Base-by-base conservation (phyloP, 2,329 filamentous ascomycete species). In the Domatiomyces globalis region DNA sequence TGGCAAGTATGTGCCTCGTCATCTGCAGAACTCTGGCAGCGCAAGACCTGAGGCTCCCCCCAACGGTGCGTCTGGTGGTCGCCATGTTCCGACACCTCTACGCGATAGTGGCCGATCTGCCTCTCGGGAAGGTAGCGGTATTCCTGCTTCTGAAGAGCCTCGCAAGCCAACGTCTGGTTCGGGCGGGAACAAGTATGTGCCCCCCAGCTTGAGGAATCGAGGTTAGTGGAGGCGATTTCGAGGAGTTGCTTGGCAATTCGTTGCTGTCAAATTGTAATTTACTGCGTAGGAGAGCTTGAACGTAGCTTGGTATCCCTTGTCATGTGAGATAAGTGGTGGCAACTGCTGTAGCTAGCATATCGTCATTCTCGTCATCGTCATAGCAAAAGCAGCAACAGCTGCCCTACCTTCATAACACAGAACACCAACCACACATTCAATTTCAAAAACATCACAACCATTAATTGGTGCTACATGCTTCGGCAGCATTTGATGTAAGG, bases 1-100 rank as follows among this genome's bases (percentile, higher is more conserved):
- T 39, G 45, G 65, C 54, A 56, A 56, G 15, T 59, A 59, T 45
- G 65, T 70, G 29, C 68, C 68, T 25, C 69, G 68, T 59, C 67
- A 69, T 55, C 58, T 67, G 53, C 69, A 39, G 33, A 39, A 39
- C 15, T 10, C 33, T 15, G 33, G 33, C 17, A 54, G 56, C 45
- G 62, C 58, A 19, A 43, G 50, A 27, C 57, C 58, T 39, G 52
- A 57, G 10, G 61, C 64, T 33, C 57, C 61, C 43, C 59, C 65
- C 48, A 62, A 64, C 52, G 62, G 62, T 22, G 59, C 63, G 45
- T 43, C 51, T 12, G 49, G 61, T 39, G 63, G 65, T 51, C 64
- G 65, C 47, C 67, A 61, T 55, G 59, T 62, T 36, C 64, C 65
- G 52, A 61, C 60, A 50, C 60, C 58, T 29, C 46, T 62, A 20